phyloP scores from a whole-genome alignment of 257 asterid genomes.

The Gardenia jasminoides region DNA sequence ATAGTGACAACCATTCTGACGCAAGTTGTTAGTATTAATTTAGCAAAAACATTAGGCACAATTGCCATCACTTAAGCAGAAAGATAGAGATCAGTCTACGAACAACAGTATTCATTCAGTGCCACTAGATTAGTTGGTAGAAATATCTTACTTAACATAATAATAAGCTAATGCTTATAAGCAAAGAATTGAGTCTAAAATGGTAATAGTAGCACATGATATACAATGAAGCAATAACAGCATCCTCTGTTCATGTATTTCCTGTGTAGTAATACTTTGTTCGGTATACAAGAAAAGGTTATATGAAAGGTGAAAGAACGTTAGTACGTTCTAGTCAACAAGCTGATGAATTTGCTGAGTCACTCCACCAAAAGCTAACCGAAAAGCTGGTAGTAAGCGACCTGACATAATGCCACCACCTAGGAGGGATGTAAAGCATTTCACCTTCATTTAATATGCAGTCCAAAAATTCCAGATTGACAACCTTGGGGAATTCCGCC shows the following conservation, averaged over 20 bases:
- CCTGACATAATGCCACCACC: slow-evolving; percentile 98
- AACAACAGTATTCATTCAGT: too few species aligned
- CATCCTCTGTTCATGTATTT: neutral
- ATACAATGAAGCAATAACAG: neutral
- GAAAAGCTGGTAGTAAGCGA: slow-evolving; percentile 92
- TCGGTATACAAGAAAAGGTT: slow-evolving; percentile 3
- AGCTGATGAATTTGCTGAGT: slow-evolving; percentile 21
- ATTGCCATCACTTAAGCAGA: too few species aligned
- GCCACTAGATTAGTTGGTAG: too few species aligned
- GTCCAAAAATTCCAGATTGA: slow-evolving; percentile 68
- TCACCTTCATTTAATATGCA: slow-evolving; percentile 97
- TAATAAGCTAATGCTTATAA: neutral
- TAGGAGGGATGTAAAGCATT: slow-evolving; percentile 97
- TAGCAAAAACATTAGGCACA: too few species aligned
- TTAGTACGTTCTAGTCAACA: slow-evolving; percentile 6
- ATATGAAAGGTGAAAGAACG: neutral
- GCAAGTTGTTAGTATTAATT: too few species aligned
- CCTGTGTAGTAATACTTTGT: slow-evolving; percentile 1
- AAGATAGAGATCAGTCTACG: too few species aligned
- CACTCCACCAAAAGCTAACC: slow-evolving; percentile 98
- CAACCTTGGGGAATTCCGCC: slow-evolving; percentile 59
- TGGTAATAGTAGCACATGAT: neutral
- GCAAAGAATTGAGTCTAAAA: neutral
- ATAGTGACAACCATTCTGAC: too few species aligned
- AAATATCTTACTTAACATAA: too few species aligned